Base-by-base conservation (phyloP, 768 basidiomycete species). In the Amyloporia xantha region DNA sequence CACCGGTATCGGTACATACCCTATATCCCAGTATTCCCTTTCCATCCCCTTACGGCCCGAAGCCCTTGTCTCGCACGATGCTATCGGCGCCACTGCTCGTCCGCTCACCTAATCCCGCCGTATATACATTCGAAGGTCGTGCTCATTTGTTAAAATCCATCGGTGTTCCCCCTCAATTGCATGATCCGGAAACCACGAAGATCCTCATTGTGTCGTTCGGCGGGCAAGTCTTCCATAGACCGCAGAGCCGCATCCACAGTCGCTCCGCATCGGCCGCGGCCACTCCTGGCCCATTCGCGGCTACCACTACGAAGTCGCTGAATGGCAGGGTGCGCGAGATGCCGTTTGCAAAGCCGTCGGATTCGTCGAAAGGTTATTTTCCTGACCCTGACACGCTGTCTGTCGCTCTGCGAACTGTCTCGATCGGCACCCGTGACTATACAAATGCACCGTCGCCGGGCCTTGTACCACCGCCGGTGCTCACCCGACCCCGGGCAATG, bases 131-230 rank as follows among this genome's bases (percentile, higher is more conserved):
- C 0, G 61, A 67, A 44, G 83, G 82, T 12, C 75, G 85, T n/a
- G 58, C 70, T 10, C 60, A 59, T 5, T 62, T 89, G n/a, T 73
- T 89, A 3, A 53, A 61, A 1, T 72, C 73, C 1, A 71, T 86
- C 37, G 85, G 84, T 19, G 66, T 91, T 0, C 84, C 86, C 0
- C 43, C 47, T 10, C 55, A 75, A 15, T 61, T 72, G 5, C 77
- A 81, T 28, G 71, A 81, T 49, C 64, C 71, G 0, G 50, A 54
- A 4, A 64, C 54, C 19, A 80, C 77, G 2, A 84, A 78, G 57
- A 76, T 91, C 36, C 72, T 90, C 23, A 68, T 90, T 23, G 84
- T 91, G 5, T 89, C 86, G 1, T 91, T 91, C 58, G 87, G 87
- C 13, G 87, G 87, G 0, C 87, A 91, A 57, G 68, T 81, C 6